These are phyloP conservation scores for Scutellaria barbata DNA, from an alignment of 257 asterid genomes.

Conservation along the genomic window DNA sequence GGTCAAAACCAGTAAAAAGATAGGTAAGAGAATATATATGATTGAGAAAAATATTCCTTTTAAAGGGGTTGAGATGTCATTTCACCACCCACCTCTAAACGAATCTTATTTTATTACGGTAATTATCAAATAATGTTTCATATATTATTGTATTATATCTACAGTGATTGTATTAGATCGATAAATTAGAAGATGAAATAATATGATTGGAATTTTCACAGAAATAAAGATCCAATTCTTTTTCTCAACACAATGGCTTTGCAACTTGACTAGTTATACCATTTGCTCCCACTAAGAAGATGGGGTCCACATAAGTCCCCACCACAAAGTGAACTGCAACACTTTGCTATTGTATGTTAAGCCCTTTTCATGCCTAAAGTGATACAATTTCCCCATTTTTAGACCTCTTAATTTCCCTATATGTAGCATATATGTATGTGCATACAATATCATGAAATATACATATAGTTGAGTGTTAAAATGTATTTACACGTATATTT, in stretches of 20 bases:
- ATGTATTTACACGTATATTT: too few relatives aligned
- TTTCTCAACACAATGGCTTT: neutral
- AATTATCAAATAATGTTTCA: neutral
- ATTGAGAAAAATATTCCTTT: constrained; percentile 39
- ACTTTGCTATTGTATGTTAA: constrained; percentile 17
- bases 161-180: neutral
- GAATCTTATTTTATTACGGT: constrained; percentile 1
- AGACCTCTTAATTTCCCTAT: too few relatives aligned
- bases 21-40: constrained; percentile 49
- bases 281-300: constrained; percentile 45
- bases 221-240: constrained; percentile 39
- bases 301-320: constrained; percentile 23
- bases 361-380: constrained; percentile 10
- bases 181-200: neutral
- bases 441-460: too few relatives aligned
- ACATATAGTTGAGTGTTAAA: too few relatives aligned
- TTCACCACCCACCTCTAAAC: constrained; percentile 48
- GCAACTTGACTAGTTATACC: constrained; percentile 39
- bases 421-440: too few relatives aligned
- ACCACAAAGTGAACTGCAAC: neutral
- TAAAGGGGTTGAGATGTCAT: constrained; percentile 43
- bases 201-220: neutral
- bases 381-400: neutral
- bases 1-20: constrained; percentile 44
- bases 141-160: neutral